A percentile compares a stretch with the other conserved stretches of the same genome.
Evolutionary conservation across 2,329 filamentous ascomycete genomes (phyloP).

Genomic region (Ascomycota sp.): DNA sequence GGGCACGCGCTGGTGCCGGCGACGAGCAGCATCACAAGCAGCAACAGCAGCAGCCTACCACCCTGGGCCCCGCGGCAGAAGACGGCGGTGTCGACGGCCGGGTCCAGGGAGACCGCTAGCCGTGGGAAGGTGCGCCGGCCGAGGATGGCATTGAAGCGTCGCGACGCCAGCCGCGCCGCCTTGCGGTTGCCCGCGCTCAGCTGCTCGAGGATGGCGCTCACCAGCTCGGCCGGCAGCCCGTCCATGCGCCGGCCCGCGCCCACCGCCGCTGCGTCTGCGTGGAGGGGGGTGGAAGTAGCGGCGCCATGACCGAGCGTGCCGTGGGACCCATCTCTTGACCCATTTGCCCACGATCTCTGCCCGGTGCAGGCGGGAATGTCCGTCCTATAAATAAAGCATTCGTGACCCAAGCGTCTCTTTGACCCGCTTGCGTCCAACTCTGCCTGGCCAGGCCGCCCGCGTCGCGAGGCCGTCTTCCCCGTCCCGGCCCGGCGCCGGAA

Average conservation of each 20-base stretch:
- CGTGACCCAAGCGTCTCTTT: too few relatives aligned
- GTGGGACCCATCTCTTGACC: too few relatives aligned
- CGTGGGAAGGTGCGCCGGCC: constrained; percentile 8
- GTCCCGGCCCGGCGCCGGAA: too few relatives aligned
- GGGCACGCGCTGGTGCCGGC: constrained; percentile 29
- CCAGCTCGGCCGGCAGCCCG: constrained; percentile 11
- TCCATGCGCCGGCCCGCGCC: constrained; percentile 6
- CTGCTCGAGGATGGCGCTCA: constrained; percentile 9
- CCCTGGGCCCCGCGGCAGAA: constrained; percentile 6
- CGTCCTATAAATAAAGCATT: too few relatives aligned
- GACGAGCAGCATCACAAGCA: constrained; percentile 1
- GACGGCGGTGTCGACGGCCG: constrained; percentile 10
- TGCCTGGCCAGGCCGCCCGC: too few relatives aligned
- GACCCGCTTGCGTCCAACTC: too few relatives aligned
- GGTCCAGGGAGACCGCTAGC: constrained; percentile 12
- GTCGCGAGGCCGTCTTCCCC: too few relatives aligned
- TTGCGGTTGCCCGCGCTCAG: constrained; percentile 7
- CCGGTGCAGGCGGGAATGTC: too few relatives aligned
- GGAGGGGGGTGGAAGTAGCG: background rate
- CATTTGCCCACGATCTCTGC: too few relatives aligned
- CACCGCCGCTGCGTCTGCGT: background rate
- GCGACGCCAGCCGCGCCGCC: constrained; percentile 12
- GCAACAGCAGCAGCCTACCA: background rate
- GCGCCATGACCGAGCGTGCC: too few relatives aligned
- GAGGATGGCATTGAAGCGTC: constrained; percentile 12